phyloP scores from a whole-genome alignment of 305 asterid species.

The Fraxinus platypoda region DNA sequence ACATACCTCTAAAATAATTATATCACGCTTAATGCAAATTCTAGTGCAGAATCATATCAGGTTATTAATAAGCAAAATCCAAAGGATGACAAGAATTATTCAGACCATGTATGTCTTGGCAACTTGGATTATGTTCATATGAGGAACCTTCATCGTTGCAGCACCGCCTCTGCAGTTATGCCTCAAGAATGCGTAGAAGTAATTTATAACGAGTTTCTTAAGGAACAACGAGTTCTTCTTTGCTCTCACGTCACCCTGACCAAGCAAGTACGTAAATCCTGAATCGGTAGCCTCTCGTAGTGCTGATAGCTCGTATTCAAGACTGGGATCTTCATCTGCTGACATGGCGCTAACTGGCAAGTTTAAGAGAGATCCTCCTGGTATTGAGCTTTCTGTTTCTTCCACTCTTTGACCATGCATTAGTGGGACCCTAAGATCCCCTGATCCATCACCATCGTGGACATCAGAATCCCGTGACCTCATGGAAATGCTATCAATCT shows the following conservation, averaged over 20 bases:
- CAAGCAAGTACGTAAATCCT: conserved; percentile 84
- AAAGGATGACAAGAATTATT: conserved; percentile 8
- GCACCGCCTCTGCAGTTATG: conserved; percentile 92
- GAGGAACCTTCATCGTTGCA: conserved; percentile 92
- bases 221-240: conserved; percentile 71
- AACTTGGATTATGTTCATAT: conserved; percentile 71
- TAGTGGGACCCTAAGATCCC: conserved; percentile 58
- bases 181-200: conserved; percentile 87
- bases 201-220: conserved; percentile 77
- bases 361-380: conserved; percentile 21
- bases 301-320: conserved; percentile 86
- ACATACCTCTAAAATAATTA: neutral
- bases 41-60: neutral
- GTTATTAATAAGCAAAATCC: neutral
- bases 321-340: conserved; percentile 67
- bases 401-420: conserved; percentile 41
- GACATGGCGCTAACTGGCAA: conserved; percentile 64
- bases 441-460: conserved; percentile 37
- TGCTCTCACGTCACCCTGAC: conserved; percentile 84
- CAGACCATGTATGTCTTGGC: conserved; percentile 90
- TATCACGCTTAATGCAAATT: neutral
- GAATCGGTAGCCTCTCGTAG: conserved; percentile 72
- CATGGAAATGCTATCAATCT: conserved; percentile 44
- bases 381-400: conserved; percentile 31
- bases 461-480: conserved; percentile 40